Percentiles rank a stretch among this genome's conserved stretches.
Conservation (phyloP, 2,329 filamentous ascomycete species). For the Neoascochyta sp. region DNA sequence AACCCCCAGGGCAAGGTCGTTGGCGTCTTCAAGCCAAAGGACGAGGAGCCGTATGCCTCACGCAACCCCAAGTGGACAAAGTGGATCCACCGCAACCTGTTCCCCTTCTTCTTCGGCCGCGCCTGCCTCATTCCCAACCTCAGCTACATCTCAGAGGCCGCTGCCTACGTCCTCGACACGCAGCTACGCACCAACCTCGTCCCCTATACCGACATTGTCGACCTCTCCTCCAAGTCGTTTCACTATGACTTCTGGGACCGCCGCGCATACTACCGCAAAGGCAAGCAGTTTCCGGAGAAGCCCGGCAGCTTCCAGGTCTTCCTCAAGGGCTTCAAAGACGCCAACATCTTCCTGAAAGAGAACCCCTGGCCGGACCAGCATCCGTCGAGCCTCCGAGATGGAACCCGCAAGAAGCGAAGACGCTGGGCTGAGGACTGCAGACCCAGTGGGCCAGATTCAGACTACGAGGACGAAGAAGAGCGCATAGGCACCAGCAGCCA, state of each 20-base stretch:
- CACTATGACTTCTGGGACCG: conserved; percentile 98
- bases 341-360: conserved; percentile 90
- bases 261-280: conserved; percentile 79
- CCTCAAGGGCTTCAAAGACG: conserved; percentile 93
- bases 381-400: conserved; percentile 61
- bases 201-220: conserved; percentile 93
- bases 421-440: conserved; percentile 79
- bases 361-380: conserved; percentile 96
- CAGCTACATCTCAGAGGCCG: conserved; percentile 96
- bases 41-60: conserved; percentile 95
- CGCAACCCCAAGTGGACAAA: conserved; percentile 99
- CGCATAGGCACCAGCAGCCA: conserved; percentile 34
- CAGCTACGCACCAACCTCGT: conserved; percentile 89
- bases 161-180: conserved; percentile 89
- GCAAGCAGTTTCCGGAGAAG: conserved; percentile 82
- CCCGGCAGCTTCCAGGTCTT: conserved; percentile 97
- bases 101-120: conserved; percentile 94
- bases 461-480: conserved; percentile 58
- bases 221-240: conserved; percentile 92
- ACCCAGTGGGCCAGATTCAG: conserved; percentile 57
- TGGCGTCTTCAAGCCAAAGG: conserved; percentile 97
- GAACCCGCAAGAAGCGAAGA: conserved; percentile 61
- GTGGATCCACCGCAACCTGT: conserved; percentile 97
- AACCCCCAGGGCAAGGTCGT: conserved; percentile 91
- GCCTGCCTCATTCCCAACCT: conserved; percentile 96